A percentile compares a stretch with the other conserved stretches of the same genome.
Conservation (phyloP, 768 basidiomycete species). For the Pleurotus platypus region DNA sequence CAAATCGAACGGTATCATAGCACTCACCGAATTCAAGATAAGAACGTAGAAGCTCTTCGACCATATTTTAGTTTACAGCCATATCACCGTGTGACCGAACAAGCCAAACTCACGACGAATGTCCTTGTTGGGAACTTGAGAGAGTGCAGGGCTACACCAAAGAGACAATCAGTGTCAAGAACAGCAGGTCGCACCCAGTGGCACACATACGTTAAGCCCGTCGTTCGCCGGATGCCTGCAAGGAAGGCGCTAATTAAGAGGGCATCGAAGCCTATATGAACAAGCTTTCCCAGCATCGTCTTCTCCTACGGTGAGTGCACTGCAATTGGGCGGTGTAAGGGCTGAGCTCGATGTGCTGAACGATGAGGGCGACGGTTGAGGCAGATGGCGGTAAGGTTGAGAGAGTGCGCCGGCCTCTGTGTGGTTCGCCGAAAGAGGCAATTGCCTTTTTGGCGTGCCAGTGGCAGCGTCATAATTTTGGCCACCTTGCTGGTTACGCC, state of each 20-base stretch:
- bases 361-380: neutral
- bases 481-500: constrained; percentile 3
- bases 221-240: constrained; percentile 80
- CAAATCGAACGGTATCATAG: neutral
- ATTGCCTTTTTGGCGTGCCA: constrained; percentile 1
- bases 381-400: neutral
- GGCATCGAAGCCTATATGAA: constrained; percentile 76
- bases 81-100: neutral
- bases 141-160: constrained; percentile 61
- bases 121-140: constrained; percentile 84
- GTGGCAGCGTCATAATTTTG: neutral
- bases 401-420: neutral
- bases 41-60: constrained; percentile 61
- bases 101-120: constrained; percentile 62
- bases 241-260: constrained; percentile 76
- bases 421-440: constrained; percentile 3
- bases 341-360: neutral
- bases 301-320: neutral
- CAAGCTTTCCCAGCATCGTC: constrained; percentile 20
- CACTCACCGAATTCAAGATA: constrained; percentile 78
- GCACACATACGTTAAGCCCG: constrained; percentile 74
- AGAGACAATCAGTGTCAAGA: neutral
- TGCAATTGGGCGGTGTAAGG: neutral
- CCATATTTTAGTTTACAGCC: neutral
- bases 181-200: neutral